Percentiles rank a stretch among this genome's conserved stretches.
Evolutionary conservation across 306 rosid genomes (phyloP).

Genomic region (Canavalia gladiata): DNA sequence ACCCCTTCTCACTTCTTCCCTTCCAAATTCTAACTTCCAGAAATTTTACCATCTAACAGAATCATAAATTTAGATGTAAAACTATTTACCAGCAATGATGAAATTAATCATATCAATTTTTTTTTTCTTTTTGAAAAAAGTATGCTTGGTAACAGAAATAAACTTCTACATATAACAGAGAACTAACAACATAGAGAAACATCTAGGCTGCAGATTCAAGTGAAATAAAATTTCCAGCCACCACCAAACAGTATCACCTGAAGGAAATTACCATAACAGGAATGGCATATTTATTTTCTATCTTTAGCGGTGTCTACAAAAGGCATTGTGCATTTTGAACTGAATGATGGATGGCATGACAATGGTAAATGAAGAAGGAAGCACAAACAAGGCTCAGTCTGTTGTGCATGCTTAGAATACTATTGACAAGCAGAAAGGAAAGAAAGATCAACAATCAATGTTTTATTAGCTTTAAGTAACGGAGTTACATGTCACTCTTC

Average conservation of each 20-base stretch:
- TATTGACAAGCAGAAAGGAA: not conserved
- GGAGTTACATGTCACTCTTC: constrained; percentile 47
- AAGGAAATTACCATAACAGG: not conserved
- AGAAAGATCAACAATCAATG: not conserved
- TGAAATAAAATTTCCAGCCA: not conserved
- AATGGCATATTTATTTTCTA: not conserved
- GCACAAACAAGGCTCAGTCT: not conserved
- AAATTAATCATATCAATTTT: not conserved
- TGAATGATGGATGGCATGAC: not conserved
- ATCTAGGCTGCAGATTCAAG: not conserved
- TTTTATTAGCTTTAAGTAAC: not conserved
- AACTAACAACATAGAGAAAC: not conserved
- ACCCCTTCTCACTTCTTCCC: not conserved
- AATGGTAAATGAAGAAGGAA: constrained; percentile 32
- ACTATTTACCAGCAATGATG: not conserved
- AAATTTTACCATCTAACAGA: not conserved
- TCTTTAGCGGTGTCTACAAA: not conserved
- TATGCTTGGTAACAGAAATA: not conserved
- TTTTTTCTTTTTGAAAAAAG: not conserved
- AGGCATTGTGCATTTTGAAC: constrained; percentile 17
- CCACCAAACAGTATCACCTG: not conserved
- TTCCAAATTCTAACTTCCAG: not conserved
- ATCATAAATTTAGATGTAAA: not conserved
- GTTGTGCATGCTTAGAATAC: constrained; percentile 2
- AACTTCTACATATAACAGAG: not conserved